Evolutionary conservation across 441 rosid species (phyloP), one percentile per base, ranked within the genome.

Genomic region (Biscutella laevigata): DNA sequence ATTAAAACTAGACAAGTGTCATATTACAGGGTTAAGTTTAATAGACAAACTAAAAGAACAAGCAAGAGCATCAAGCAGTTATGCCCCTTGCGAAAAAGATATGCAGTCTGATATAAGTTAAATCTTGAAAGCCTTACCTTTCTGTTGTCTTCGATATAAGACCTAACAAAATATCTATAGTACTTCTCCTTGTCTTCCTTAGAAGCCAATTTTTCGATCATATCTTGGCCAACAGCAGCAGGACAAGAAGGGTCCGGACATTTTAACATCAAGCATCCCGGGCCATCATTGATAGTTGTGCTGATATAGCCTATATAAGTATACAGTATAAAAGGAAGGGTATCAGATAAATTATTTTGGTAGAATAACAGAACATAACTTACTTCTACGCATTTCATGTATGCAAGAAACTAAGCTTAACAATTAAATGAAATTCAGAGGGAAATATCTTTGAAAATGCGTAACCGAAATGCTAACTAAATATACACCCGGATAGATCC

Each of bases 231-330:
- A 5, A 86, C 66, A 17, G 85, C 86, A 24, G 77, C 80, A 37
- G 20, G 34, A 32, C 95, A 81, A 32, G 79, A 59, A 4, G 86
- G 86, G 1, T 79, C 76, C 6, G 95, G 95, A 64, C 95, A 86
- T 53, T 63, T 69, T 24, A 86, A 67, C 53, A 54, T 38, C 62
- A 86, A 68, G 65, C 95, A 77, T 20, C 82, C 80, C 41, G 78
- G 71, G 37, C 95, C 91, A 52, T 79, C 88, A 33, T 59, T 71
- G 40, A 82, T 82, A 8, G 85, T 67, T 35, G 77, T 68, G 65
- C 67, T 71, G 53, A 82, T 72, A 27, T 80, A 80, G 15, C 76
- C 59, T 39, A 60, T 77, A 77, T 69, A 45, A 80, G 74, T 25
- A 29, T 44, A 13, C 28, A 60, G 40, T 77, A 79, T 50, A 52